Evolutionary conservation across 2,329 filamentous ascomycete species (phyloP).

Genomic region (Cladosporium sp.): DNA sequence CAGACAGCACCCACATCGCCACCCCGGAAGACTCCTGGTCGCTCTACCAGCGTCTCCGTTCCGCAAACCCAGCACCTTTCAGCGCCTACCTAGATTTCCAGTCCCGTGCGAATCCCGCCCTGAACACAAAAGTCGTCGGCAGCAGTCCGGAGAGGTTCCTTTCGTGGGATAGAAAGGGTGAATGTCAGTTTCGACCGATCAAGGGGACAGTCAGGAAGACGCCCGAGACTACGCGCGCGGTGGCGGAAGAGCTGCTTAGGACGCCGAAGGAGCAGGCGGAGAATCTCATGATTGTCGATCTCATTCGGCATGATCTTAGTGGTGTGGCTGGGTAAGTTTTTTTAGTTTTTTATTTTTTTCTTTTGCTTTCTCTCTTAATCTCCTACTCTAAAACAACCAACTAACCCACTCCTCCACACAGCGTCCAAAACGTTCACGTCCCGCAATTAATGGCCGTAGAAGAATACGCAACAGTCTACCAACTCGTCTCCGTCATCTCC

Average conservation of each 20-base stretch:
- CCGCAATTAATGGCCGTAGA: conserved; percentile 79
- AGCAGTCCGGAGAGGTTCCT: conserved; percentile 89
- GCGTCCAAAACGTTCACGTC: conserved; percentile 58
- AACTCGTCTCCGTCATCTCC: conserved; percentile 84
- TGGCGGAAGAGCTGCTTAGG: conserved; percentile 68
- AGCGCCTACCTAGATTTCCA: conserved; percentile 74
- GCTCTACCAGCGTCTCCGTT: conserved; percentile 66
- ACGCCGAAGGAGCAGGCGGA: conserved; percentile 88
- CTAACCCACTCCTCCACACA: conserved; percentile 4
- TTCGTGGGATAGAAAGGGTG: conserved; percentile 56
- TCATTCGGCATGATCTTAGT: conserved; percentile 90
- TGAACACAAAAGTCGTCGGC: conserved; percentile 62
- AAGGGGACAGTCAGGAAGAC: conserved; percentile 91
- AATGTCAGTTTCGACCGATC: conserved; percentile 82
- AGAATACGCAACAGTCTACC: conserved; percentile 85
- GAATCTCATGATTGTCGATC: conserved; percentile 96
- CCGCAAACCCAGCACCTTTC: conserved; percentile 75
- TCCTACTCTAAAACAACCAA: neutral
- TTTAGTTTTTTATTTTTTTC: conserved; percentile 32
- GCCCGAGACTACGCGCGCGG: conserved; percentile 59
- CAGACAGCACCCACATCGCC: conserved; percentile 64
- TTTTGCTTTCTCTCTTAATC: neutral
- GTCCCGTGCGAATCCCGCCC: conserved; percentile 19
- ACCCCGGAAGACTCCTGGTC: conserved; percentile 50
- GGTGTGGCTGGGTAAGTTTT: conserved; percentile 67